Conservation (phyloP, 441 rosid genomes). For the Biscutella laevigata region DNA sequence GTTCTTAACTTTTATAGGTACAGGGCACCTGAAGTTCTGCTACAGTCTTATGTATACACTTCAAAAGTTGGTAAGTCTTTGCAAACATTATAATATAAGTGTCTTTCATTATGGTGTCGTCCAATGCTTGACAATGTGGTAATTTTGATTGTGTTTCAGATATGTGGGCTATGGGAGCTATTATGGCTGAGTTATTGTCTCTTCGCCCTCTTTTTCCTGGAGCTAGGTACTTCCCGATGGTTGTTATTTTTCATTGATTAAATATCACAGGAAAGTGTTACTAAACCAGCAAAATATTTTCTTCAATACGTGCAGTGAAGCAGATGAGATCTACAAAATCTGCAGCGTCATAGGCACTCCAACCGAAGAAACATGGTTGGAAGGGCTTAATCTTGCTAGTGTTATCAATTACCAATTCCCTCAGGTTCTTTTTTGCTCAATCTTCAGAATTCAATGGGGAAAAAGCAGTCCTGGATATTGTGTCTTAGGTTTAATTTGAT, state of each 20-base stretch:
- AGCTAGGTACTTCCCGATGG: slow-evolving; percentile 41
- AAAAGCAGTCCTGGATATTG: not conserved
- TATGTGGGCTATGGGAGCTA: slow-evolving; percentile 99
- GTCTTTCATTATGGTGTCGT: not conserved
- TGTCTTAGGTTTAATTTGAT: not conserved
- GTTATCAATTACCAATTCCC: slow-evolving; percentile 75
- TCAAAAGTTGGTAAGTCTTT: slow-evolving; percentile 73
- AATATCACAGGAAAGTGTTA: no score
- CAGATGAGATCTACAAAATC: slow-evolving; percentile 90
- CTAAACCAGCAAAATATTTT: not conserved
- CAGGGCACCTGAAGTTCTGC: slow-evolving; percentile 93
- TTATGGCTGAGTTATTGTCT: slow-evolving; percentile 73
- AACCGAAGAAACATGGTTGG: slow-evolving; percentile 66
- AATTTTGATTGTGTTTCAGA: slow-evolving; percentile 35
- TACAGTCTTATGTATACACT: slow-evolving; percentile 64
- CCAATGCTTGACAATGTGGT: not conserved
- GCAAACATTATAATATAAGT: not conserved
- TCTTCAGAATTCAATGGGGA: not conserved
- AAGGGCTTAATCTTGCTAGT: slow-evolving; percentile 77
- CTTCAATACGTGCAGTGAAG: slow-evolving; percentile 52
- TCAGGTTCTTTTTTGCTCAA: slow-evolving; percentile 21
- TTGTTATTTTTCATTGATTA: not conserved
- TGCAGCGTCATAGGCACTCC: slow-evolving; percentile 85
- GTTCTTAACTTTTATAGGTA: slow-evolving; percentile 44
- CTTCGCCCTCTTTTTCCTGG: slow-evolving; percentile 94